A percentile compares a stretch with the other conserved stretches of the same genome.
These are phyloP conservation scores for Leccinum huronense DNA, from an alignment of 1,284 basidiomycete genomes.

Conservation along the genomic window DNA sequence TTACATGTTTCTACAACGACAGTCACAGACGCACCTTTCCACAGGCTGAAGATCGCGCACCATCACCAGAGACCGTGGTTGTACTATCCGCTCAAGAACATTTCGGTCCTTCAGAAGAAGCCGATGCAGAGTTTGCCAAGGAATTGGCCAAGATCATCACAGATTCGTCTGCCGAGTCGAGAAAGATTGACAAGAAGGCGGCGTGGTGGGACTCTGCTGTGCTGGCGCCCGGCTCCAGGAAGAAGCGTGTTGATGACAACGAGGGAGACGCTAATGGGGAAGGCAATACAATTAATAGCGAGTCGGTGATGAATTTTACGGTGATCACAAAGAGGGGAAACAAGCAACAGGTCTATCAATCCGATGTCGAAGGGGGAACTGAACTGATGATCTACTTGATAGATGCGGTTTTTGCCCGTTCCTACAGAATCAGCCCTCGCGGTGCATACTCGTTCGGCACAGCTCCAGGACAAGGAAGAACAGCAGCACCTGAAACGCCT, in stretches of 20 bases:
- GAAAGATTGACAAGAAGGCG: constrained; percentile 82
- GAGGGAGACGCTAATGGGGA: constrained; percentile 50
- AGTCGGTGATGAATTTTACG: constrained; percentile 86
- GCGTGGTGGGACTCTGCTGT: constrained; percentile 88
- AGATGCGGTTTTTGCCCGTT: constrained; percentile 85
- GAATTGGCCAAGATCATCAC: constrained; percentile 95
- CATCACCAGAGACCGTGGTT: constrained; percentile 75
- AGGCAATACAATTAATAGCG: constrained; percentile 37
- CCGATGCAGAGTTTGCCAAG: constrained; percentile 90
- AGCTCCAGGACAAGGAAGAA: constrained; percentile 89
- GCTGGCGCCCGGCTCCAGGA: constrained; percentile 59
- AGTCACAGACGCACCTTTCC: constrained; percentile 10
- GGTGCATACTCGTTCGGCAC: constrained; percentile 84
- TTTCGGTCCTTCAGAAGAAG: constrained; percentile 79
- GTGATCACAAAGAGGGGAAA: constrained; percentile 93
- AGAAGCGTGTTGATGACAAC: constrained; percentile 55
- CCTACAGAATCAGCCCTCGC: constrained; percentile 86
- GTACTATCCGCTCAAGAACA: constrained; percentile 67
- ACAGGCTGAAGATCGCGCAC: constrained; percentile 63
- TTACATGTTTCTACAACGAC: constrained; percentile 2
- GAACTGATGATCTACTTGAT: constrained; percentile 15
- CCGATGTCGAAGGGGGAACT: constrained; percentile 2
- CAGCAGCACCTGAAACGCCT: constrained; percentile 93
- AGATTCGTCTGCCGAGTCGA: constrained; percentile 78
- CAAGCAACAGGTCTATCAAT: constrained; percentile 73